phyloP scores from a whole-genome alignment of 192 early-diverging fungal species.

The Paraglomus brasilianum region DNA sequence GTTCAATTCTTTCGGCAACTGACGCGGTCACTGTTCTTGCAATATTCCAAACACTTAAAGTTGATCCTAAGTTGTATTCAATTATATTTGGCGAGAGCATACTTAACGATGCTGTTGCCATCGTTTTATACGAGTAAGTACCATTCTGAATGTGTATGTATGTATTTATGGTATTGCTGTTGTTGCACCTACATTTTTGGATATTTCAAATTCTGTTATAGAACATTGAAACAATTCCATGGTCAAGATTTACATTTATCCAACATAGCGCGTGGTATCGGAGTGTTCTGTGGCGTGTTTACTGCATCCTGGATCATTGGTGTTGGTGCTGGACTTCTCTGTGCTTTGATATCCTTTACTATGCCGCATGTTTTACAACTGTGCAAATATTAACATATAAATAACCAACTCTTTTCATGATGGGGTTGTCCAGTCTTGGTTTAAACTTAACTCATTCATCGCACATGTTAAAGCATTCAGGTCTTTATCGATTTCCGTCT shows the following conservation, averaged over 20 bases:
- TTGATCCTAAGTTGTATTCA: conserved; percentile 93
- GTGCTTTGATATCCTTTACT: conserved; percentile 63
- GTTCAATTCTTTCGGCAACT: conserved; percentile 92
- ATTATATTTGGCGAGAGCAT: conserved; percentile 96
- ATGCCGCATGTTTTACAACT: background rate
- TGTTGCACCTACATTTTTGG: conserved; percentile 11
- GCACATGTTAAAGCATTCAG: conserved; percentile 74
- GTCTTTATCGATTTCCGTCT: conserved; percentile 76
- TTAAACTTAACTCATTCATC: background rate
- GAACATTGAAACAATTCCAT: conserved; percentile 73
- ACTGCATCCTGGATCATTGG: conserved; percentile 82
- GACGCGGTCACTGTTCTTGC: conserved; percentile 97
- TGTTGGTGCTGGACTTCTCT: conserved; percentile 68
- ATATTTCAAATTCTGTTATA: conserved; percentile 26
- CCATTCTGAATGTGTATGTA: background rate
- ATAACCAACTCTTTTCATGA: too few species aligned
- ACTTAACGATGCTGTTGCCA: conserved; percentile 96
- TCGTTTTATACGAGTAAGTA: conserved; percentile 85
- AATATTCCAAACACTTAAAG: conserved; percentile 89
- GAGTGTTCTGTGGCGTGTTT: conserved; percentile 83
- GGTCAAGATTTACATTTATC: conserved; percentile 67
- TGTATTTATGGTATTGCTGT: background rate
- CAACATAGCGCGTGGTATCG: conserved; percentile 61
- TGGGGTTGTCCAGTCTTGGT: background rate
- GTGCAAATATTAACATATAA: too few species aligned